A percentile compares a stretch with the other conserved stretches of the same genome.
phyloP scores from a whole-genome alignment of 345 rosid species.

The Nasturtium officinale region DNA sequence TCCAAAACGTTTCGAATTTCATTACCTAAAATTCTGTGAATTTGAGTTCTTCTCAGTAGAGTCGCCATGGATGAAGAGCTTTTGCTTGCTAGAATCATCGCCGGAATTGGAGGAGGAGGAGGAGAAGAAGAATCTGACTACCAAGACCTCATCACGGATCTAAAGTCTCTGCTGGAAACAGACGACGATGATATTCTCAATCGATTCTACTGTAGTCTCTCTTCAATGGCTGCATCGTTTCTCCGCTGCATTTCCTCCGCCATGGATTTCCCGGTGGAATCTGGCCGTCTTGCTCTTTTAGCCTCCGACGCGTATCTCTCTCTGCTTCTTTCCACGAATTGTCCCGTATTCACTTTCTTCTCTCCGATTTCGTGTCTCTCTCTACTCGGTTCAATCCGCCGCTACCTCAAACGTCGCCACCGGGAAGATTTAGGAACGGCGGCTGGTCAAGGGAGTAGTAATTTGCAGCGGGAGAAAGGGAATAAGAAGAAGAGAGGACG shows the following conservation, averaged over 20 bases:
- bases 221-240: constrained; percentile 57
- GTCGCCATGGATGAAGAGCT: constrained; percentile 43
- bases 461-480: constrained; percentile 29
- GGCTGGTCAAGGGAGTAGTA: constrained; percentile 23
- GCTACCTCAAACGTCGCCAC: constrained; percentile 54
- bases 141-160: constrained; percentile 49
- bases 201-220: constrained; percentile 55
- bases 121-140: constrained; percentile 35
- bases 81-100: constrained; percentile 36
- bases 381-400: constrained; percentile 71
- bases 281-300: constrained; percentile 48
- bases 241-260: constrained; percentile 54
- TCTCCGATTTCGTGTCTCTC: constrained; percentile 74
- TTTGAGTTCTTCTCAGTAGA: constrained; percentile 8
- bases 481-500: constrained; percentile 46
- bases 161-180: constrained; percentile 53
- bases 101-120: constrained; percentile 36
- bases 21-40: constrained; percentile 16
- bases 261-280: constrained; percentile 60
- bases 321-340: constrained; percentile 62
- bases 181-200: constrained; percentile 52
- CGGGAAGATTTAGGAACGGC: background rate
- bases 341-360: constrained; percentile 80
- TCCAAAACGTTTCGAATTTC: constrained; percentile 24
- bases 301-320: constrained; percentile 66